phyloP scores from a whole-genome alignment of 257 asterid species.

The Henckelia pumila region DNA sequence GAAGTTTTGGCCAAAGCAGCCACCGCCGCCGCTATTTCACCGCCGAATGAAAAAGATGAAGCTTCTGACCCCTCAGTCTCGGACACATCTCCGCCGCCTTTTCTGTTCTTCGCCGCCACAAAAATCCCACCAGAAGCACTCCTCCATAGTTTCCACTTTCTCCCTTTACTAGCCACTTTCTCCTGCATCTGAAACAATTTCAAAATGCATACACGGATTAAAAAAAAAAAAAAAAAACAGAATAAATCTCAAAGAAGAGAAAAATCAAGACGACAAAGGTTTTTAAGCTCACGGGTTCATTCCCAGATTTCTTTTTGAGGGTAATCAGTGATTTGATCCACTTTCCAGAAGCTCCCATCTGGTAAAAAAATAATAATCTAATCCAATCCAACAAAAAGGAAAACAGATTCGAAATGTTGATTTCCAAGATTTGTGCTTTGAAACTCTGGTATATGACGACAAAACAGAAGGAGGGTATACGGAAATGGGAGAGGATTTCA shows the following conservation, averaged over 20 bases:
- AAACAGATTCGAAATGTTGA: background rate
- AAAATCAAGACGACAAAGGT: too few relatives aligned
- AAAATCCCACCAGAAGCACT: conserved; percentile 64
- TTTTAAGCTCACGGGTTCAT: conserved; percentile 45
- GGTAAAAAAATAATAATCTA: background rate
- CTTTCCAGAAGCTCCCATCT: conserved; percentile 85
- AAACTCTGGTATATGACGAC: conserved; percentile 23
- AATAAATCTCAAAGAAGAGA: background rate
- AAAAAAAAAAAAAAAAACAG: background rate
- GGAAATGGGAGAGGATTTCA: conserved; percentile 1
- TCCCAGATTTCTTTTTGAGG: conserved; percentile 45
- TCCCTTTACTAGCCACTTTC: conserved; percentile 59
- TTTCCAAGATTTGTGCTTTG: conserved; percentile 24
- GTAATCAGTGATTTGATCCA: conserved; percentile 83
- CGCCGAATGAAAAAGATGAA: conserved; percentile 43
- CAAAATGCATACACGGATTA: too few relatives aligned
- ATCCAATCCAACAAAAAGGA: conserved; percentile 10
- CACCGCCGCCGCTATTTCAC: conserved; percentile 76
- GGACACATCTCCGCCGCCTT: conserved; percentile 36
- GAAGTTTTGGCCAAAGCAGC: conserved; percentile 79
- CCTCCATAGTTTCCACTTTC: conserved; percentile 95
- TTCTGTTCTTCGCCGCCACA: conserved; percentile 36
- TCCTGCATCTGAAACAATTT: conserved; percentile 32
- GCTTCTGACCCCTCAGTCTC: conserved; percentile 57
- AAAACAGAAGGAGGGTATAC: conserved; percentile 25